Conservation (phyloP, 2,329 filamentous ascomycete species). For the Emergomyces orientalis region DNA sequence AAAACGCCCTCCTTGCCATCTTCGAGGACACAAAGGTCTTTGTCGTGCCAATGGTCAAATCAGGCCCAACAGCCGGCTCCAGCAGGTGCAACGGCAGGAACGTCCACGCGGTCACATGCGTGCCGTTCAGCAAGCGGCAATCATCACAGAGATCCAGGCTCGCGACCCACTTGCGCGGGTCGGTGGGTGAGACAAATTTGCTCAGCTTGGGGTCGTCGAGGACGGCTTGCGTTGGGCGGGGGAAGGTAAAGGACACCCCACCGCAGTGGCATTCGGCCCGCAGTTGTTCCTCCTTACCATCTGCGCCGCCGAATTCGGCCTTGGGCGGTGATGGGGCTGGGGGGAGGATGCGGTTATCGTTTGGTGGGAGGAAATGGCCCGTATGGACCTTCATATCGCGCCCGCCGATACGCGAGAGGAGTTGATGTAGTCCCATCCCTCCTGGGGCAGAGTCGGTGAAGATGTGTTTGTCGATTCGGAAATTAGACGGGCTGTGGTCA, state of each 20-base stretch:
- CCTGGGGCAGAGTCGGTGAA: conserved; percentile 15
- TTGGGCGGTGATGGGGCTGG: not conserved
- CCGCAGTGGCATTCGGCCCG: conserved; percentile 38
- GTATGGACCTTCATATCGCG: conserved; percentile 15
- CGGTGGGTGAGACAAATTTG: conserved; percentile 15
- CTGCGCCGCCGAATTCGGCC: conserved; percentile 3
- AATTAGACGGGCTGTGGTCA: conserved; percentile 15
- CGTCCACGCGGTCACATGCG: conserved; percentile 35
- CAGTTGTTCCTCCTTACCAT: conserved; percentile 17
- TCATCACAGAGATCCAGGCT: conserved; percentile 25
- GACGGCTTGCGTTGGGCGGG: conserved; percentile 28
- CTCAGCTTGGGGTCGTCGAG: conserved; percentile 19
- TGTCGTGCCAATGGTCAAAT: conserved; percentile 29
- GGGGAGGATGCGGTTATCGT: not conserved
- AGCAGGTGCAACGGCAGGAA: conserved; percentile 32
- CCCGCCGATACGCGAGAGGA: conserved; percentile 16
- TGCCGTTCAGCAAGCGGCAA: conserved; percentile 35
- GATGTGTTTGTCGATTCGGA: conserved; percentile 17
- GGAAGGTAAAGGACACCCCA: conserved; percentile 36
- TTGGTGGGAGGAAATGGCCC: conserved; percentile 2
- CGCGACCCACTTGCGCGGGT: conserved; percentile 22
- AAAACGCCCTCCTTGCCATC: conserved; percentile 35
- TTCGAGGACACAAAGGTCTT: conserved; percentile 32
- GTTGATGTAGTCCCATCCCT: conserved; percentile 16
- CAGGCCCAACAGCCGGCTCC: conserved; percentile 18